Conservation (phyloP, 148 eudicot species). For the Diospyros lotus region DNA sequence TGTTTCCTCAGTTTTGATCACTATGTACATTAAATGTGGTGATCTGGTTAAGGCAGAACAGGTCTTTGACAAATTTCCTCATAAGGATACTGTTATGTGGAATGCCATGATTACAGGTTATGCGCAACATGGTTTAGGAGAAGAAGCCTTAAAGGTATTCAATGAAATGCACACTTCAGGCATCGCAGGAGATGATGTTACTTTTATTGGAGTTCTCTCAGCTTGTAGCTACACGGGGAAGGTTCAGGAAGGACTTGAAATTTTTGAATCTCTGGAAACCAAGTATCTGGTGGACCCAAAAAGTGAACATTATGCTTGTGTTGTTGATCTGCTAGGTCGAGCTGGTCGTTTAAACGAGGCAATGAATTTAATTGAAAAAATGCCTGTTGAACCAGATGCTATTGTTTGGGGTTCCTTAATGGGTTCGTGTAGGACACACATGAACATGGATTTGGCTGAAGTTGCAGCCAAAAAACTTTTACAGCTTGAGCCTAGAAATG, state of each 20-base stretch:
- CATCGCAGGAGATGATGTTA: constrained; percentile 36
- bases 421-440: constrained; percentile 43
- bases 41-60: constrained; percentile 36
- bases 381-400: constrained; percentile 42
- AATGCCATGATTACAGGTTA: constrained; percentile 45
- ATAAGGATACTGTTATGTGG: constrained; percentile 50
- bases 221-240: constrained; percentile 51
- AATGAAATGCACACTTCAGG: constrained; percentile 29
- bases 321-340: constrained; percentile 56
- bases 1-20: constrained; percentile 40
- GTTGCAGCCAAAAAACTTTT: constrained; percentile 39
- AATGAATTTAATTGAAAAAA: constrained; percentile 32
- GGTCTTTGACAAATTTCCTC: constrained; percentile 36
- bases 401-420: constrained; percentile 44
- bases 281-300: constrained; percentile 32
- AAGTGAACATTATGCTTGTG: constrained; percentile 48
- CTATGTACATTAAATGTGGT: constrained; percentile 49
- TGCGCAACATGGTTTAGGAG: constrained; percentile 20
- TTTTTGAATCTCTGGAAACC: constrained; percentile 38
- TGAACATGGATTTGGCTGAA: constrained; percentile 45
- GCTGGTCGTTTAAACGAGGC: constrained; percentile 45
- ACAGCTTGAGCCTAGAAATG: constrained; percentile 35
- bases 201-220: constrained; percentile 46
- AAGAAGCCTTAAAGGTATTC: constrained; percentile 23
- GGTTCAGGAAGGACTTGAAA: constrained; percentile 40